Evolutionary conservation across 2,329 filamentous ascomycete genomes (phyloP), one percentile per base, ranked within the genome.

Genomic region (Fusarium devonianum): DNA sequence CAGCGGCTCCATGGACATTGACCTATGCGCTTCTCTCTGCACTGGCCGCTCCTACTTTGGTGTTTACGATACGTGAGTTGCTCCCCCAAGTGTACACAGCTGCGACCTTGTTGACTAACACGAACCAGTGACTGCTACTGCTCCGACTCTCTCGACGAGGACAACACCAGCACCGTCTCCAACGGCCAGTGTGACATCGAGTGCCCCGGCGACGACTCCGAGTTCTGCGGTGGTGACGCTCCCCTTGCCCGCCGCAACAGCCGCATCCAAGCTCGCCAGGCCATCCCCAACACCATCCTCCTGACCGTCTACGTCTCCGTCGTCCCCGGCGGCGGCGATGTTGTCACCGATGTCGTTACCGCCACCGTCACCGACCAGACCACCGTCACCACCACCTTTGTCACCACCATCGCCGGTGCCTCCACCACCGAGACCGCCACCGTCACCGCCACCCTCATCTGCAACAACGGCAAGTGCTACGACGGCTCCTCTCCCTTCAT

Each of bases 1-100:
- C 2, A 51, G 50, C 4, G 28, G 22, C 5, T 10, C 49, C 12
- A 66, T 65, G 63, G 60, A 53, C 13, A 37, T 69, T 16, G 59
- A 70, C 7, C 30, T 53, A 3, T 71, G 69, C 35, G 58, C 58
- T 9, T 45, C 49, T n/a, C 56, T 49, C 29, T 69, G 67, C 17
- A 37, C 38, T 1, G 55, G 58, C 30, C 48, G 48, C 12, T 43
- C 36, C 13, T 67, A 62, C 56, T 68, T 70, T 22, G 69, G 63
- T 42, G 49, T 62, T 29, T 47, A 53, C 35, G 53, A 60, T 30
- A 60, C 41, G 67, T 62, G 29, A 64, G 64, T 57, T 11, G 6
- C 4, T 7, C 8, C 4, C 7, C 5, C 16, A 2, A 9, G 6
- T 13, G 12, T 9, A 13, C 4, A 7, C 0, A 9, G n/a, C 4